Evolutionary conservation across 495 filamentous ascomycete genomes (phyloP), one percentile per base, ranked within the genome.

Genomic region (Daldinia vernicosa): DNA sequence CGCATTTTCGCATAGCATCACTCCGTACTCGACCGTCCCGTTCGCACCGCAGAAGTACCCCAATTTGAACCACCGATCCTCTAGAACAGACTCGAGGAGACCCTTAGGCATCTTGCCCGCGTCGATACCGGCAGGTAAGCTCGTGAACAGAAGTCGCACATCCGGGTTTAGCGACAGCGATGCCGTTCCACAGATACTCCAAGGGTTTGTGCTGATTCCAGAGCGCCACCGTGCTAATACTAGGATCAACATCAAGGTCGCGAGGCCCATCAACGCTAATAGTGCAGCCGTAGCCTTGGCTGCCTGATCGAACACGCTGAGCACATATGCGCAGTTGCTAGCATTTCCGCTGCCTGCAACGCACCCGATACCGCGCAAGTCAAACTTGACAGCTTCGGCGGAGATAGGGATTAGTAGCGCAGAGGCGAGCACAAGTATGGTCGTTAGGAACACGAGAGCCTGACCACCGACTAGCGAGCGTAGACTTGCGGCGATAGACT

Each of bases 171-270:
- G 68, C 8, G 80, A 70, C 11, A 83, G 65, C 7, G 80, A 70
- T 6, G 80, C 76, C 2, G 79, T 54, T 19, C 76, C 75, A n/a
- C 76, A 78, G 45, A 84, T 80, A 52, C 79, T 82, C 76, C 78
- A 81, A 2, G 82, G 81, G 66, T 82, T 79, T 0, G 80, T 63
- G 19, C 74, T 59, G 12, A 84, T 71, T 9, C 82, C 81, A 1
- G 77, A 74, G 3, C 37, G 62, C 80, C 80, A 81, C 22, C 67
- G 57, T 4, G 51, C 43, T 0, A 81, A 70, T 3, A 76, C 52
- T 3, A 75, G 24, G 14, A 79, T 35, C 12, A 78, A 63, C 19
- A 74, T 15, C 3, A 78, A 22, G 19, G 76, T 59, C 4, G 76
- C 63, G 9, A 78, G 11, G 7, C 47, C 69, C 78, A 80, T 79